Evolutionary conservation across 257 asterid genomes (phyloP), one percentile per base, ranked within the genome.

Genomic region (Solanum pennellii): DNA sequence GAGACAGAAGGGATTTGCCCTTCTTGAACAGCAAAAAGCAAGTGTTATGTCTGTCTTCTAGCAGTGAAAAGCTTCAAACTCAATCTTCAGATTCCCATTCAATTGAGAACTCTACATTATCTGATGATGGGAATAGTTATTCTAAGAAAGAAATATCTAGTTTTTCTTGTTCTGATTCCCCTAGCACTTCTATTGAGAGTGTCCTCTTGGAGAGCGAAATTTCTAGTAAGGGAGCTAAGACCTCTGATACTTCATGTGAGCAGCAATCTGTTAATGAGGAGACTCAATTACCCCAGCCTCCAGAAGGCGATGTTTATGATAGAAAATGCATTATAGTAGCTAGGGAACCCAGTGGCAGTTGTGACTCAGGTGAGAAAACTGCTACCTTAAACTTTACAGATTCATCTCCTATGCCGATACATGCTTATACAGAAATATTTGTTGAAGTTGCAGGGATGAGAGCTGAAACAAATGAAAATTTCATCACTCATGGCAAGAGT

Each of bases 11-110:
- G 74, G 91, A 90, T 89, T 84, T 88, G 83, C 87, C 88, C 90
- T 84, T 89, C 87, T 79, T 89, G 83, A 82, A 45, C 83, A 80
- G 83, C 80, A 89, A 90, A 89, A 93, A 74, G 60, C 88, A 87
- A 56, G 88, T 86, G 59, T 31, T 87, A 80, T 39, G 71, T 88
- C 91, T 90, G 59, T 91, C 90, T 88, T 90, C 87, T 83, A 89
- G 86, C 89, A 91, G 86, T 31, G 94, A 88, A 65, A 90, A 88
- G 89, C 89, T 56, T 91, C 93, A 84, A 77, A 66, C 89, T 62
- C 91, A 75, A 85, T 92, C 92, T 83, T 90, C 92, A 82, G 97
- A 93, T 90, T 94, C 98, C 74, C 94, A 89, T 74, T 93, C 98
- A 88, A 89, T 90, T 44, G 94, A 92, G 68, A 93, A 90, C 88